Conservation (phyloP, 176 grass and related monocot species). For the Saccharum officinarum region DNA sequence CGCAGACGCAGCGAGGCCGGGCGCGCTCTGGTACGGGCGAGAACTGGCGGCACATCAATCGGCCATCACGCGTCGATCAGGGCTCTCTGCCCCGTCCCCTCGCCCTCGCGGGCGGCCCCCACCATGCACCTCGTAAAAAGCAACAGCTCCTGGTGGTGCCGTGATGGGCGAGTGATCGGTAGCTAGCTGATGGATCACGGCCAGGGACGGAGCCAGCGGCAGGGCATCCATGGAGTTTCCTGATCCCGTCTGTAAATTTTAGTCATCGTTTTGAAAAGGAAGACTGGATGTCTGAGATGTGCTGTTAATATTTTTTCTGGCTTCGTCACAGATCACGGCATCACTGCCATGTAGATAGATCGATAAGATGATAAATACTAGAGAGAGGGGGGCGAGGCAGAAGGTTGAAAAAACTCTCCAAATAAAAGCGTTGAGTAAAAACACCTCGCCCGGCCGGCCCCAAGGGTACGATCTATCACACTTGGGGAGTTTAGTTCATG, state of each 20-base stretch:
- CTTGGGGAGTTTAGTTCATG: no score
- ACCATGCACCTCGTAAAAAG: neutral
- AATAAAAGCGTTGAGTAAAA: neutral
- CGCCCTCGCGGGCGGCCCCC: neutral
- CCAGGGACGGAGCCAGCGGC: no score
- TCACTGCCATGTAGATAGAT: neutral
- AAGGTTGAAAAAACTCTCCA: neutral
- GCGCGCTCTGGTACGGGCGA: slow-evolving; percentile 9
- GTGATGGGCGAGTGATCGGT: neutral
- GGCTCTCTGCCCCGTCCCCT: neutral
- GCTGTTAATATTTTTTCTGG: no score
- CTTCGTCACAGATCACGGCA: neutral
- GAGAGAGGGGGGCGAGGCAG: no score
- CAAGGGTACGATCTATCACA: slow-evolving; percentile 21
- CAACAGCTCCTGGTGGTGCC: slow-evolving; percentile 7
- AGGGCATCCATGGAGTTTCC: no score
- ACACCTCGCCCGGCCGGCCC: neutral
- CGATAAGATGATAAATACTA: no score
- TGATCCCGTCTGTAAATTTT: no score
- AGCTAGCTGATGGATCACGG: neutral
- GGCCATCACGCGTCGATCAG: neutral
- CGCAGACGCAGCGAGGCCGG: neutral
- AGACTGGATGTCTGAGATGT: no score
- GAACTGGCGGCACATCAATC: slow-evolving; percentile 30
- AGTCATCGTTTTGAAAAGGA: no score